Base-by-base conservation (phyloP, 495 filamentous ascomycete species). In the Penicillium lagena region DNA sequence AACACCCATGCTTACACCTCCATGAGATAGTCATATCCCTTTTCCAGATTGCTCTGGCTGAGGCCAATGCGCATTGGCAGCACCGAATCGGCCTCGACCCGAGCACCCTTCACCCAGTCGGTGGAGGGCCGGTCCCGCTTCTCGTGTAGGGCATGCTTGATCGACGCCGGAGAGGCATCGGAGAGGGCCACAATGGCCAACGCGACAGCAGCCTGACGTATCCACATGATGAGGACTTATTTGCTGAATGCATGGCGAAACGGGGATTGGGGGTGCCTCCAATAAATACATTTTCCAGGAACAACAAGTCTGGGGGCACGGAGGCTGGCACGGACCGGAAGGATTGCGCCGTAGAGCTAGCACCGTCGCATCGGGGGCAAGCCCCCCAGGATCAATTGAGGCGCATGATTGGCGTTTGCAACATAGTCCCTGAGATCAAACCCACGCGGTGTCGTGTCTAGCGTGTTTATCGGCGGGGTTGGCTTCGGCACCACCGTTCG, bases 121-220 rank as follows among this genome's bases (percentile, higher is more conserved):
- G 48, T 45, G 7, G 55, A 36, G 5, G 47, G 49, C 13, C 35
- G 28, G 9, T 50, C 37, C 14, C 67, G 59, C 48, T 68, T 64
- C 43, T 71, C 67, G 41, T 71, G 67, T 32, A 71, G 44, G 15
- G 66, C 64, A 64, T 71, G 65, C 37, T 62, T 68, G 33, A 53
- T 36, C 0, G 67, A 46, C 29, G 60, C 47, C n/a, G 67, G 67
- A 11, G 50, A 55, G 28, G 66, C 63, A 30, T 40, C 54, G 28
- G 51, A 42, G 12, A 65, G 35, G 37, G 56, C 55, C 27, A 55
- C 57, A 38, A 68, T 40, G 35, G 60, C 54, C 46, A 63, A 34
- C 14, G 52, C 47, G 35, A 50, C 38, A 43, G 36, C 48, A 9
- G 51, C 22, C 49, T 39, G 71, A 67, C 40, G 47, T n/a, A 57